Conservation (phyloP, 2,329 filamentous ascomycete species). For the Chalara sp. region DNA sequence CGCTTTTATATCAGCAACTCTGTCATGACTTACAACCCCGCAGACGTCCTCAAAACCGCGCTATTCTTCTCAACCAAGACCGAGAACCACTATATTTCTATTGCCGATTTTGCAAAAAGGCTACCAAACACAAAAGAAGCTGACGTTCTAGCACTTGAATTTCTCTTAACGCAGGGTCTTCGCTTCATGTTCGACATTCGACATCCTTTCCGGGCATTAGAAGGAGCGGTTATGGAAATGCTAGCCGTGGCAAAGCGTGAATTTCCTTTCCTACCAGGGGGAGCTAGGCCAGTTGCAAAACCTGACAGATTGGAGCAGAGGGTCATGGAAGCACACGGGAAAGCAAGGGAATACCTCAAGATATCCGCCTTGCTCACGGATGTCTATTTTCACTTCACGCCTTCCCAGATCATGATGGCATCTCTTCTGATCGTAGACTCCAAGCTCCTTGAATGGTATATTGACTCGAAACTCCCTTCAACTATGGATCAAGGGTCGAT, state of each 20-base stretch:
- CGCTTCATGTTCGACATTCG: constrained; percentile 90
- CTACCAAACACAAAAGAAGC: constrained; percentile 68
- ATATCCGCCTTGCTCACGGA: constrained; percentile 82
- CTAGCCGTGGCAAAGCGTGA: constrained; percentile 52
- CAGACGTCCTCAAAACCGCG: constrained; percentile 80
- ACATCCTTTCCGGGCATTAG: constrained; percentile 82
- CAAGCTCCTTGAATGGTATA: constrained; percentile 38
- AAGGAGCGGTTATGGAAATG: constrained; percentile 81
- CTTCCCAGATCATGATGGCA: constrained; percentile 87
- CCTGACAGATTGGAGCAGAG: constrained; percentile 30
- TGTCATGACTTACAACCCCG: constrained; percentile 91
- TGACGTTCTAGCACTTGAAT: constrained; percentile 84
- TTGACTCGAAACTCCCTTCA: constrained; percentile 22
- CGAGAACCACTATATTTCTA: constrained; percentile 63
- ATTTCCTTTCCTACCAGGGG: constrained; percentile 15
- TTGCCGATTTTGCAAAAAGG: constrained; percentile 59
- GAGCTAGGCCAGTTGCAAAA: not conserved
- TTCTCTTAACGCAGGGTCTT: constrained; percentile 83
- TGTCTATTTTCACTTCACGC: constrained; percentile 94
- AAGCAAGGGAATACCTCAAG: constrained; percentile 67
- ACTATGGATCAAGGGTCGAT: constrained; percentile 17
- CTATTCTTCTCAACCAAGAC: constrained; percentile 93
- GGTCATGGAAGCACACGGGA: constrained; percentile 59
- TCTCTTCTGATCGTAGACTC: constrained; percentile 70
- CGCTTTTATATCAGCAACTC: constrained; percentile 96